Conservation (phyloP, 345 rosid genomes). For the Hibiscus tridactylites region DNA sequence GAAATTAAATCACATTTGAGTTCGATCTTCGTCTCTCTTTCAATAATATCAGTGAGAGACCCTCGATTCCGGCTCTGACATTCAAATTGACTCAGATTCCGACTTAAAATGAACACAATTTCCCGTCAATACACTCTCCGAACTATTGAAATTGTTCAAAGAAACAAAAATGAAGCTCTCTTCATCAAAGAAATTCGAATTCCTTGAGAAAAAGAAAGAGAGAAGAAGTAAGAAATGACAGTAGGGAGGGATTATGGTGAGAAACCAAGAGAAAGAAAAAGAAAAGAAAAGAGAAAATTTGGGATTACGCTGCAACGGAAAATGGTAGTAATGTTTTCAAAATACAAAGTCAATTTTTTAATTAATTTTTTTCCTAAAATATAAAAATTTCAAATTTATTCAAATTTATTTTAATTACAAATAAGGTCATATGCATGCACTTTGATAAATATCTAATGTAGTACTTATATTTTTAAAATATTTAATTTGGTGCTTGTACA, state of each 20-base stretch:
- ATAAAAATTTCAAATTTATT: too few relatives aligned
- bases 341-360: too few relatives aligned
- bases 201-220: not conserved
- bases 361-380: too few relatives aligned
- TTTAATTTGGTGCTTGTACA: too few relatives aligned
- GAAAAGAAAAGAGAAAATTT: not conserved
- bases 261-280: not conserved
- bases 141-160: not conserved
- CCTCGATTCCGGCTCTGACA: conserved; percentile 11
- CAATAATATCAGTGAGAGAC: conserved; percentile 26
- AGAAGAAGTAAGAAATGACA: conserved; percentile 20
- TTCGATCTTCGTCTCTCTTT: conserved; percentile 6
- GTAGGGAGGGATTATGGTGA: conserved; percentile 11
- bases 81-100: conserved; percentile 14
- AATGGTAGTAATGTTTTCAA: not conserved
- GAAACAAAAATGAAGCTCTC: not conserved
- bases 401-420: too few relatives aligned
- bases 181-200: not conserved
- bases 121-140: not conserved
- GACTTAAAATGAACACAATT: not conserved
- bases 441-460: too few relatives aligned
- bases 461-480: too few relatives aligned
- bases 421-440: too few relatives aligned
- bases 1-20: conserved; percentile 27
- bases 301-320: not conserved